These are phyloP conservation scores for Saussurea involucrata DNA, from an alignment of 129 eudicot species.

Conservation along the genomic window DNA sequence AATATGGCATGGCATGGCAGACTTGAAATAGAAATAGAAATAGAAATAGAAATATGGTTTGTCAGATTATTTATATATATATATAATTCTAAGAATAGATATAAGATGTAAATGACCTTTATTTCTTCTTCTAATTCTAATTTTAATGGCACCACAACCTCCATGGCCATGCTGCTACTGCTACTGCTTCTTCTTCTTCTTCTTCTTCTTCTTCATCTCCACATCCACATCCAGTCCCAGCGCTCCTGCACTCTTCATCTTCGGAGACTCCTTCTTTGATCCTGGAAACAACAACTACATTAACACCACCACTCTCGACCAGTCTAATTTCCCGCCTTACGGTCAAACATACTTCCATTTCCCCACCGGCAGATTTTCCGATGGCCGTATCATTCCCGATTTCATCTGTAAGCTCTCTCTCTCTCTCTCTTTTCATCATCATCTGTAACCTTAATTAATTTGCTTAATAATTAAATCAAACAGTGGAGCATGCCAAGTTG, in stretches of 20 bases:
- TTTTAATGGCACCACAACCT: background rate
- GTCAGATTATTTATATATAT: background rate
- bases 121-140: background rate
- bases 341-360: slow-evolving; percentile 46
- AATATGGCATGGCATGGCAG: background rate
- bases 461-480: background rate
- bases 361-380: slow-evolving; percentile 65
- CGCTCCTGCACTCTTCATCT: slow-evolving; percentile 26
- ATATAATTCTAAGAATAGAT: background rate
- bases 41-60: background rate
- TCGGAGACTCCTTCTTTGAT: slow-evolving; percentile 58
- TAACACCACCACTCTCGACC: slow-evolving; percentile 44
- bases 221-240: background rate
- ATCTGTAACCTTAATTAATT: background rate
- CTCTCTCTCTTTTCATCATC: background rate
- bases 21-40: background rate
- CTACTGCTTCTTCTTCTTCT: background rate
- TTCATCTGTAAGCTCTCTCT: slow-evolving; percentile 37
- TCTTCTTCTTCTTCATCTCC: background rate
- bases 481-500: slow-evolving; percentile 49
- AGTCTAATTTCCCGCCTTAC: slow-evolving; percentile 54
- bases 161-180: background rate
- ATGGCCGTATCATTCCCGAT: slow-evolving; percentile 62
- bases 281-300: slow-evolving; percentile 60
- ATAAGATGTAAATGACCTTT: background rate